Evolutionary conservation across 345 rosid genomes (phyloP), one percentile per base, ranked within the genome.

Genomic region (Murraya koenigii): DNA sequence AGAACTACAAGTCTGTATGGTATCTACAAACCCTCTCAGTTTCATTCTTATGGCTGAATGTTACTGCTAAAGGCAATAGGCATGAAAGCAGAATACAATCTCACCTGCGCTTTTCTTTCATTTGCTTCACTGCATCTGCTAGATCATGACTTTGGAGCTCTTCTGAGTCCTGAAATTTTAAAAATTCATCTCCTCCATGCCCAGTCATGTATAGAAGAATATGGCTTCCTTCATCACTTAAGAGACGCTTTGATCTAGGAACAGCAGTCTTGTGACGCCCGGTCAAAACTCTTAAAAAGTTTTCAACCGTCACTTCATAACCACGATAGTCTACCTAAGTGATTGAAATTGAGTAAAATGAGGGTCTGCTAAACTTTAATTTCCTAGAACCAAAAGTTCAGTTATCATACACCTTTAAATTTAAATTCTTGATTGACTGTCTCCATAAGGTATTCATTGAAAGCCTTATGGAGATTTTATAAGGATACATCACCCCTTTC

Each of bases 191-290:
- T 80, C 99, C 99, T 1, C 98, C 99, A 84, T 94, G 99, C 65
- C 99, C 98, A 17, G 99, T 96, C 99, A 96, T 96, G 87, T 94
- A 94, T 61, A 96, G 81, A 83, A 96, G 92, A 82, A 96, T 91
- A 85, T 94, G 99, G 81, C 98, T 96, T 84, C 98, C 98, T 86
- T 96, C 97, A 66, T 96, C 99, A 84, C 99, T 96, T 81, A 96
- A 81, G 47, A 96, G 97, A 68, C 97, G 98, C 89, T 96, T 94
- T 71, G 99, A 94, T 84, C 99, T 91, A 81, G 99, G 99, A 88
- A 96, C 98, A 82, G 98, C 90, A 86, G 85, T 74, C 79, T 85
- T 93, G 69, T 96, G 97, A 68, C 94, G 97, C 66, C 98, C 99
- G 67, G 97, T 96, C 83, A 96, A 86, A 81, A 96, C 93, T 61